These are phyloP conservation scores for Cyanidioschyzon merolae DNA, from an alignment of 23 red algal species.

Conservation along the genomic window DNA sequence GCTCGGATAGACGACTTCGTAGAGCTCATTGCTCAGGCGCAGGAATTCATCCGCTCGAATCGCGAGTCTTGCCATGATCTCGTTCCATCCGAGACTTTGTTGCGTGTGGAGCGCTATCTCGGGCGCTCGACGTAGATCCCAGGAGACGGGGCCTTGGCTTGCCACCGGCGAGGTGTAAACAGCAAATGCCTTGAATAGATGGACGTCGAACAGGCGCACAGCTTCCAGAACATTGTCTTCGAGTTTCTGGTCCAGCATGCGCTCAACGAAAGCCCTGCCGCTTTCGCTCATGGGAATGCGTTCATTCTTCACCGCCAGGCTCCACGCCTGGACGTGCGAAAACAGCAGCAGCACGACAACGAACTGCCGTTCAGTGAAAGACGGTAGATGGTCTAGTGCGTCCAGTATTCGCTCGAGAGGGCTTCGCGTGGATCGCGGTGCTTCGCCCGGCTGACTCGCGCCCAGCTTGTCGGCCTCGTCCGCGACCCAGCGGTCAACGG, in stretches of 20 bases:
- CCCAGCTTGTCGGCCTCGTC: background rate
- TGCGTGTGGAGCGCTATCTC: background rate
- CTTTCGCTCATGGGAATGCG: background rate
- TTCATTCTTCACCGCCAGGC: slow-evolving; percentile 3
- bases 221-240: background rate
- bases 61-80: background rate
- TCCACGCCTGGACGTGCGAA: slow-evolving; percentile 1
- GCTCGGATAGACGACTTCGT: slow-evolving; percentile 1
- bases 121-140: background rate
- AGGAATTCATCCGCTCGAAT: background rate
- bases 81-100: background rate
- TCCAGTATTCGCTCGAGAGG: background rate
- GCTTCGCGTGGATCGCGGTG: background rate
- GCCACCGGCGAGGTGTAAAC: background rate
- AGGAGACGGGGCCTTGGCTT: background rate
- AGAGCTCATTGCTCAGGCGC: background rate
- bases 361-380: slow-evolving; percentile 7
- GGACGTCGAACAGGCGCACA: slow-evolving; percentile 6
- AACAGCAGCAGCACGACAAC: background rate
- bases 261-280: background rate
- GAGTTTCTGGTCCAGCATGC: background rate
- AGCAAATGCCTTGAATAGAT: slow-evolving; percentile 1
- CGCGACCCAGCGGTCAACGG: background rate
- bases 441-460: background rate
- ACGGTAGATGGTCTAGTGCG: background rate